phyloP scores from a whole-genome alignment of 257 asterid species.

The Echites panduratus region DNA sequence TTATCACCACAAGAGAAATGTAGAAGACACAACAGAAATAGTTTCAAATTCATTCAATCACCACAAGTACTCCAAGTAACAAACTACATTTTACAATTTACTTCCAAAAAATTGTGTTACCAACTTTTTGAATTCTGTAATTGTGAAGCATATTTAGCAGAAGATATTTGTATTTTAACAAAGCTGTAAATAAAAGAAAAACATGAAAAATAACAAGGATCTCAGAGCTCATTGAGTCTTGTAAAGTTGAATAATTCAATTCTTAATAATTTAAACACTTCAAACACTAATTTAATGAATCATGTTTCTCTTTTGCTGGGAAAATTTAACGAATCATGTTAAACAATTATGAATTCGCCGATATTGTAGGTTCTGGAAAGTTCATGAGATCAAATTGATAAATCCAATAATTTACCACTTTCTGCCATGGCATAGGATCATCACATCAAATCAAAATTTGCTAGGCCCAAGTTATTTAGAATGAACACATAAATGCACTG shows the following conservation, averaged over 20 bases:
- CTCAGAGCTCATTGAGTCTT: no score
- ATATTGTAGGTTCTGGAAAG: neutral
- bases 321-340: neutral
- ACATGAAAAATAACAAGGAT: neutral
- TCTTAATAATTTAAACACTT: neutral
- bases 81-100: no score
- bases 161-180: neutral
- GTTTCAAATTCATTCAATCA: no score
- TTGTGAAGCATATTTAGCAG: no score
- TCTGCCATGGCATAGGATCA: neutral
- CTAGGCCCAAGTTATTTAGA: neutral
- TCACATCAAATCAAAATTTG: neutral
- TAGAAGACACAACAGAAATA: no score
- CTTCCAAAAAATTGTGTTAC: no score
- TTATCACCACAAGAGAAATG: neutral
- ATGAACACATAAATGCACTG: neutral
- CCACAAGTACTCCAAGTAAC: no score
- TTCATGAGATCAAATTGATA: neutral
- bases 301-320: no score
- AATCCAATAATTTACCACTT: neutral
- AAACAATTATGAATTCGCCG: neutral
- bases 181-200: neutral
- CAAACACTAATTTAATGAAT: neutral
- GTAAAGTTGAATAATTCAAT: neutral
- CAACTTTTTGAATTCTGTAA: no score